Evolutionary conservation across 768 basidiomycete genomes (phyloP).

Genomic region (Leccinum rimulosum): DNA sequence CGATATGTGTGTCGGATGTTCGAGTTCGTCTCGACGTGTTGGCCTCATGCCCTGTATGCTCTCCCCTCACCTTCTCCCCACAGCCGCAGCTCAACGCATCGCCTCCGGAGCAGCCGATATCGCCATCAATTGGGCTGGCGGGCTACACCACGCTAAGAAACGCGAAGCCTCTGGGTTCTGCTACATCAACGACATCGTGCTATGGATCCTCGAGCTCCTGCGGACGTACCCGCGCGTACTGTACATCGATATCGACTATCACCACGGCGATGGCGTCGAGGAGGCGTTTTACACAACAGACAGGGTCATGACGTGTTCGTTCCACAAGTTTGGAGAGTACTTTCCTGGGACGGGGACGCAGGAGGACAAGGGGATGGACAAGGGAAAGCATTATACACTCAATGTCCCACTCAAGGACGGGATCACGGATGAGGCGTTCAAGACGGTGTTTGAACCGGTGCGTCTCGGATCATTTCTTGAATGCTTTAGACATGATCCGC

Average conservation of each 20-base stretch:
- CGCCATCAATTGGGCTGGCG: conserved; percentile 97
- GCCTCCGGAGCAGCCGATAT: conserved; percentile 77
- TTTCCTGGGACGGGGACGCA: conserved; percentile 81
- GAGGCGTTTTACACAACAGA: conserved; percentile 99
- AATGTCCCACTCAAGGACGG: conserved; percentile 96
- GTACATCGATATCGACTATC: conserved; percentile 98
- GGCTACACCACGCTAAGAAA: conserved; percentile 99
- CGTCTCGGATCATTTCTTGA: no score
- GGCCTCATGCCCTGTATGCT: not conserved
- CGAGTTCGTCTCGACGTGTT: no score
- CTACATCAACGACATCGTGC: conserved; percentile 98
- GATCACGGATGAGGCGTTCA: conserved; percentile 85
- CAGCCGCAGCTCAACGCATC: conserved; percentile 80
- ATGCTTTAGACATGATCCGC: no score
- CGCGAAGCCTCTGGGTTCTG: conserved; percentile 97
- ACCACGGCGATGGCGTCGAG: conserved; percentile 98
- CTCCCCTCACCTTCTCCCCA: not conserved
- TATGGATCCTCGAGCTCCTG: conserved; percentile 89
- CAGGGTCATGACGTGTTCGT: conserved; percentile 94
- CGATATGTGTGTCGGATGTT: conserved; percentile 62
- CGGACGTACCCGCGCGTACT: conserved; percentile 82
- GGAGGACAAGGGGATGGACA: conserved; percentile 79
- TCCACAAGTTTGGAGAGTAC: conserved; percentile 92
- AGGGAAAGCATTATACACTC: conserved; percentile 83
- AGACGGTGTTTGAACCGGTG: conserved; percentile 90